Evolutionary conservation across 345 rosid genomes (phyloP).

Genomic region (Theobroma cacao): DNA sequence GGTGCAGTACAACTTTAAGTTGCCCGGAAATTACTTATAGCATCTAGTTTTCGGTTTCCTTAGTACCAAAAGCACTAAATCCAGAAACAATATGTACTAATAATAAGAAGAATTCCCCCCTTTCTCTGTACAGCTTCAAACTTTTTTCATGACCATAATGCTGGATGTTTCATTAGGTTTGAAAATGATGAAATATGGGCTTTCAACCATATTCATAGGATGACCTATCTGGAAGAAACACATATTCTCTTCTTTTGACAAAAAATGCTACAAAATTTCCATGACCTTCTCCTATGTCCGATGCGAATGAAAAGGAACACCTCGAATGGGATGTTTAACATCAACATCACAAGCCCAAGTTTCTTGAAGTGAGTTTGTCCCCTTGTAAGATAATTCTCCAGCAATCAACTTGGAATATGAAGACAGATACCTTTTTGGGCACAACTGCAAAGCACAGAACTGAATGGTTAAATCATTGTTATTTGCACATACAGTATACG

Average conservation of each 20-base stretch:
- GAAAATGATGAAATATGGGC: not conserved
- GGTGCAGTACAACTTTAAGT: not conserved
- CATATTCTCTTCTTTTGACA: not conserved
- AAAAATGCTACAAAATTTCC: not conserved
- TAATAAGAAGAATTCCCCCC: not conserved
- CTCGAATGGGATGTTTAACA: not conserved
- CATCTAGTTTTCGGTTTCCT: not conserved
- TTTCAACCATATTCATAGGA: not conserved
- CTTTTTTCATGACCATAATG: not conserved
- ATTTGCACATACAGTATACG: not conserved
- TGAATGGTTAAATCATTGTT: not conserved
- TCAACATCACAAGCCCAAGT: constrained; percentile 31
- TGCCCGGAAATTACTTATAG: not conserved
- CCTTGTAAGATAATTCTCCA: constrained; percentile 82
- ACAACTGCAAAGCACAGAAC: constrained; percentile 49
- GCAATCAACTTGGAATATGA: constrained; percentile 66
- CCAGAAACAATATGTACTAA: not conserved
- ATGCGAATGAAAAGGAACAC: not conserved
- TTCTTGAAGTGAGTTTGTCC: constrained; percentile 74
- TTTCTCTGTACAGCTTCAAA: not conserved
- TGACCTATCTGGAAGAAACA: not conserved
- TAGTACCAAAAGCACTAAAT: not conserved
- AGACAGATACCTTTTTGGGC: constrained; percentile 71
- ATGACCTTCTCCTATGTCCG: not conserved
- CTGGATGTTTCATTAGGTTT: not conserved